These are phyloP conservation scores for Pouteria campechiana DNA, from an alignment of 179 eudicot genomes.

Conservation along the genomic window DNA sequence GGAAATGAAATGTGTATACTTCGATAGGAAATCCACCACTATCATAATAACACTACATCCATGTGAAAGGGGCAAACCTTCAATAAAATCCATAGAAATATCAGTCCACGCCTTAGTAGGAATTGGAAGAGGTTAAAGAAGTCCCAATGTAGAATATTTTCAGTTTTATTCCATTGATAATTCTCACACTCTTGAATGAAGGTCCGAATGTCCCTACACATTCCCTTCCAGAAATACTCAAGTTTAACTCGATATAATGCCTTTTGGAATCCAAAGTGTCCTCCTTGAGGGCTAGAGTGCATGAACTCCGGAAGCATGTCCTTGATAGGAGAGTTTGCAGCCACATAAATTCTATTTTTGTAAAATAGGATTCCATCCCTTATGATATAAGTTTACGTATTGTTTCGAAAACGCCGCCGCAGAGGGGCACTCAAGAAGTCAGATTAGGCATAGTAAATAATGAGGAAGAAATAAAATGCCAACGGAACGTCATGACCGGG, in stretches of 20 bases:
- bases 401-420: no score
- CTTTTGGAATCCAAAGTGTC: background rate
- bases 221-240: background rate
- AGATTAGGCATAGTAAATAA: no score
- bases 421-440: no score
- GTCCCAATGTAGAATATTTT: background rate
- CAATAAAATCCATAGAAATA: background rate
- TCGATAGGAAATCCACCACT: no score
- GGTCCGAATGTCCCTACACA: no score
- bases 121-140: background rate
- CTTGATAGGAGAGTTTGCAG: background rate
- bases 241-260: background rate
- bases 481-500: no score
- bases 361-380: background rate
- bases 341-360: background rate
- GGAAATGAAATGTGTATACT: slow-evolving; percentile 1
- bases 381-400: no score
- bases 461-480: no score
- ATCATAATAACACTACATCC: background rate
- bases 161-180: background rate
- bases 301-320: background rate
- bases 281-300: background rate
- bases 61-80: background rate
- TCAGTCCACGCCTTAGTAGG: slow-evolving; percentile 1
- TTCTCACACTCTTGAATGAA: slow-evolving; percentile 1